Conservation (phyloP, 2,329 filamentous ascomycete genomes). For the Ciborinia camelliae region DNA sequence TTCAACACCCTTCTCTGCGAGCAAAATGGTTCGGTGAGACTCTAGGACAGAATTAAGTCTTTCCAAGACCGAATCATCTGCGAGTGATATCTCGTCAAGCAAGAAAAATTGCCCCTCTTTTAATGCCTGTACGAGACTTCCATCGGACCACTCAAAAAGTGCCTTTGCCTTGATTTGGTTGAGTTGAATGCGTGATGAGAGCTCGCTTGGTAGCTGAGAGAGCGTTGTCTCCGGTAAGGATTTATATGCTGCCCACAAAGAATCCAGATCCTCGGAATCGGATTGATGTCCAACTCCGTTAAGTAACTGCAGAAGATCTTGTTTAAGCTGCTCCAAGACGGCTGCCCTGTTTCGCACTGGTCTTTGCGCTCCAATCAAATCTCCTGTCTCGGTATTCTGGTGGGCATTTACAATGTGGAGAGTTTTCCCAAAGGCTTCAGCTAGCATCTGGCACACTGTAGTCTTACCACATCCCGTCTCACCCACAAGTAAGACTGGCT, state of each 20-base stretch:
- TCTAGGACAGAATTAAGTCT: conserved; percentile 95
- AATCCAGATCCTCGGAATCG: conserved; percentile 58
- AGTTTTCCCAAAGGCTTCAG: conserved; percentile 71
- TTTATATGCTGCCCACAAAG: conserved; percentile 45
- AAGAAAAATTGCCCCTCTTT: conserved; percentile 85
- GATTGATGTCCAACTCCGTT: conserved; percentile 44
- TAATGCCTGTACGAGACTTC: conserved; percentile 92
- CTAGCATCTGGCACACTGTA: conserved; percentile 88
- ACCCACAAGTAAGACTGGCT: conserved; percentile 90
- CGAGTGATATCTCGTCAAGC: conserved; percentile 94
- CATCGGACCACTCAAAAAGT: conserved; percentile 95
- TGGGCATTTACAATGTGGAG: conserved; percentile 94
- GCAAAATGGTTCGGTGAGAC: conserved; percentile 75
- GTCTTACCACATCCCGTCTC: conserved; percentile 99
- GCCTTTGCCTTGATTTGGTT: conserved; percentile 68
- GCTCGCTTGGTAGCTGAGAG: conserved; percentile 27
- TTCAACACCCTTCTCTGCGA: conserved; percentile 89
- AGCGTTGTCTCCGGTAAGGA: conserved; percentile 48
- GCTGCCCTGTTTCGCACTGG: conserved; percentile 81
- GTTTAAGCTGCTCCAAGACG: conserved; percentile 61
- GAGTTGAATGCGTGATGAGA: conserved; percentile 41
- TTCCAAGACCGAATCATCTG: conserved; percentile 95
- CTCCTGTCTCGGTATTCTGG: conserved; percentile 95
- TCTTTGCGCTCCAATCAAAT: conserved; percentile 91
- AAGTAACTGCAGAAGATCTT: conserved; percentile 55